Evolutionary conservation across 345 rosid species (phyloP).

Genomic region (Theobroma cacao): DNA sequence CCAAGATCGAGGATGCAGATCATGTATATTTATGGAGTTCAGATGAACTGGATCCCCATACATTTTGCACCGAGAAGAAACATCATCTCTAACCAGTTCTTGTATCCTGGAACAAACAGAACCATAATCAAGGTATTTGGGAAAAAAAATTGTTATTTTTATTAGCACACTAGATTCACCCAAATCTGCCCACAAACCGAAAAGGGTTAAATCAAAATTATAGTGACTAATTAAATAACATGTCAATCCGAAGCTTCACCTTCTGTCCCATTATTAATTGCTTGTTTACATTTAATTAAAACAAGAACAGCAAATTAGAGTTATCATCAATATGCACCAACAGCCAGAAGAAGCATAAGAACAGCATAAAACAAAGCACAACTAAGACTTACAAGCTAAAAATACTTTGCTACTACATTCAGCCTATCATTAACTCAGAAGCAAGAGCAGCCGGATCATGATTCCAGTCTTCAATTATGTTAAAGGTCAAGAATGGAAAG

Average conservation of each 20-base stretch:
- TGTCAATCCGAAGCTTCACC: slow-evolving; percentile 2
- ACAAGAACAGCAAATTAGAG: neutral
- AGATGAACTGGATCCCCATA: slow-evolving; percentile 44
- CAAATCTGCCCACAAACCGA: slow-evolving; percentile 3
- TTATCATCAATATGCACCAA: neutral
- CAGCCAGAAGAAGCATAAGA: neutral
- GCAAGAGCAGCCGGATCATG: neutral
- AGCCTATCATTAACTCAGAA: neutral
- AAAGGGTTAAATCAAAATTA: neutral
- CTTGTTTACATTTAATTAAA: neutral
- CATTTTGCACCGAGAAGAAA: slow-evolving; percentile 28
- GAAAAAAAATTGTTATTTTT: neutral
- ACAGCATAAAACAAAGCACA: neutral
- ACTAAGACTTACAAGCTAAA: neutral
- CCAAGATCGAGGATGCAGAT: slow-evolving; percentile 61
- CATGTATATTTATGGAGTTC: slow-evolving; percentile 32
- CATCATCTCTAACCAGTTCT: slow-evolving; percentile 35
- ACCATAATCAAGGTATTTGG: neutral
- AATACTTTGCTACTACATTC: neutral
- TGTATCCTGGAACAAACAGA: slow-evolving; percentile 39
- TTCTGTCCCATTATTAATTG: neutral
- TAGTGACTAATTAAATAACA: neutral
- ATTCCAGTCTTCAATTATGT: neutral
- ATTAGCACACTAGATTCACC: neutral
- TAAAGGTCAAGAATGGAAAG: neutral